Conservation (phyloP, 2,329 filamentous ascomycete genomes). For the Cladorrhinum sp. region DNA sequence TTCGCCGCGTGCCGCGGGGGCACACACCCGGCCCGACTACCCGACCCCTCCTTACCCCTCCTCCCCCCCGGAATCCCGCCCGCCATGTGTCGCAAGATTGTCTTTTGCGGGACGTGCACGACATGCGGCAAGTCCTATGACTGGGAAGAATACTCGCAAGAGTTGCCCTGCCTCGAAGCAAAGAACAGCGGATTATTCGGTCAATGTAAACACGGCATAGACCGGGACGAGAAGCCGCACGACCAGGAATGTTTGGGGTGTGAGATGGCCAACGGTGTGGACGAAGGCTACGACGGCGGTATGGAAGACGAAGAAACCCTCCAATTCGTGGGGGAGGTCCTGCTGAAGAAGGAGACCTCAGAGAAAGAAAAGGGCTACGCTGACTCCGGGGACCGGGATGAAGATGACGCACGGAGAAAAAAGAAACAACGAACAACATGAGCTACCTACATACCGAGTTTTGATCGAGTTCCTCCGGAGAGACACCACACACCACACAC, state of each 20-base stretch:
- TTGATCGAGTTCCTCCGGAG: not conserved
- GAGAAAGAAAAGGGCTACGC: conserved; percentile 13
- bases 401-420: conserved; percentile 13
- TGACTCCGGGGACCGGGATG: conserved; percentile 19
- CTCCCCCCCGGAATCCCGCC: not conserved
- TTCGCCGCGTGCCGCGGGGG: not conserved
- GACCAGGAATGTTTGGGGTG: conserved; percentile 49
- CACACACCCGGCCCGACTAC: not conserved
- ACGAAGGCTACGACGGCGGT: conserved; percentile 38
- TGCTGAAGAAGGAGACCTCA: conserved; percentile 5
- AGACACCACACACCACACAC: too few relatives aligned
- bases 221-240: conserved; percentile 43
- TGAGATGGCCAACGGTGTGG: conserved; percentile 40
- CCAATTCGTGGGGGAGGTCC: conserved; percentile 9
- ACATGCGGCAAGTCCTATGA: conserved; percentile 40
- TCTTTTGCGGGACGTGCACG: conserved; percentile 44
- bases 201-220: conserved; percentile 40
- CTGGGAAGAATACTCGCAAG: conserved; percentile 45
- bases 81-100: conserved; percentile 46
- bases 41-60: not conserved
- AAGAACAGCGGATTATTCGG: conserved; percentile 48
- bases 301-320: conserved; percentile 31
- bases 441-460: not conserved
- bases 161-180: conserved; percentile 47
- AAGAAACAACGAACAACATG: conserved; percentile 26